Evolutionary conservation across 148 eudicot species (phyloP).

Genomic region (Selenicereus undatus): DNA sequence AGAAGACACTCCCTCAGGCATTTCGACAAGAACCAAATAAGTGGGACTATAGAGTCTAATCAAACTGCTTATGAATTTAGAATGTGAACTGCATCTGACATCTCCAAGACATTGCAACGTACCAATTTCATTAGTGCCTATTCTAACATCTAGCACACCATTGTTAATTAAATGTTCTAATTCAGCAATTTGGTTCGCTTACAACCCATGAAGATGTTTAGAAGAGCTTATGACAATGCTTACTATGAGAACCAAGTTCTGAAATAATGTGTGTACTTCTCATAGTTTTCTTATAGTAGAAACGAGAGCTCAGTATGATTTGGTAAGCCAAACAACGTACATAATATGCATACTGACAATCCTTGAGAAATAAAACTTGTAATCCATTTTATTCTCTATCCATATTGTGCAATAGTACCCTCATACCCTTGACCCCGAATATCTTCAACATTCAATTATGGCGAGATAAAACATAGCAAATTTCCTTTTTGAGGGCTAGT

Average conservation of each 20-base stretch:
- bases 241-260: too few relatives aligned
- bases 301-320: neutral
- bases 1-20: too few relatives aligned
- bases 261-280: neutral
- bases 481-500: too few relatives aligned
- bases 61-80: neutral
- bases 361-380: too few relatives aligned
- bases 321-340: neutral
- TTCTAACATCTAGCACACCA: neutral
- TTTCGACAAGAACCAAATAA: neutral
- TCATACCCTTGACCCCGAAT: too few relatives aligned
- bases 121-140: neutral
- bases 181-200: neutral
- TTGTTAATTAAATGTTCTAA: neutral
- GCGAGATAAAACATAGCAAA: too few relatives aligned
- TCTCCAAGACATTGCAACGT: neutral
- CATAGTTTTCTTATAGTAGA: too few relatives aligned
- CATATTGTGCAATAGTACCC: too few relatives aligned
- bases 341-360: too few relatives aligned
- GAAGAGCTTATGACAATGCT: neutral
- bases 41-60: neutral
- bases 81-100: neutral
- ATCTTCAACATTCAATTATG: too few relatives aligned
- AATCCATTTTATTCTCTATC: neutral
- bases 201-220: neutral